Evolutionary conservation across 768 basidiomycete genomes (phyloP).

Genomic region (Austroboletus eburneus): DNA sequence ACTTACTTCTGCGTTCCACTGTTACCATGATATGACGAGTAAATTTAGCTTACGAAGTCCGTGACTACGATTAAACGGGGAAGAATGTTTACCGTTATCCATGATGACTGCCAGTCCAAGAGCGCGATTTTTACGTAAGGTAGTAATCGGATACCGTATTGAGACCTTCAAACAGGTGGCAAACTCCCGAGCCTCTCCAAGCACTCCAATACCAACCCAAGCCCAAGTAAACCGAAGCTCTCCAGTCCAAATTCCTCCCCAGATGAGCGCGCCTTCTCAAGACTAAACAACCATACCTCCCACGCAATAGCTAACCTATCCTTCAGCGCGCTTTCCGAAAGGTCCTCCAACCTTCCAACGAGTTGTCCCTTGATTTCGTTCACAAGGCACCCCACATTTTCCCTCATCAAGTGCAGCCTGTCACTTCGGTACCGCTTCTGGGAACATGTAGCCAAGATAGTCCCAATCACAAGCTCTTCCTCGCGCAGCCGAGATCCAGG

Average conservation of each 20-base stretch:
- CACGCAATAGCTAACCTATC: constrained; percentile 51
- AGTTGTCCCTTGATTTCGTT: constrained; percentile 42
- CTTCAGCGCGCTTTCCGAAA: constrained; percentile 28
- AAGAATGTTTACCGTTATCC: constrained; percentile 15
- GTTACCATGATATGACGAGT: too few relatives aligned
- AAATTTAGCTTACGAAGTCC: constrained; percentile 3
- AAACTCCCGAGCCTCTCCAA: constrained; percentile 41
- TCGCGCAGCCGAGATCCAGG: constrained; percentile 57
- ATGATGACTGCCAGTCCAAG: constrained; percentile 9
- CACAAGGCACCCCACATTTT: constrained; percentile 51
- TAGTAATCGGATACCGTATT: too few relatives aligned
- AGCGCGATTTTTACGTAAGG: too few relatives aligned
- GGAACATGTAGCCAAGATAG: constrained; percentile 66
- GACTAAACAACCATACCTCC: constrained; percentile 60
- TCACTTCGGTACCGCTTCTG: constrained; percentile 58
- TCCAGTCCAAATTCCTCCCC: constrained; percentile 43
- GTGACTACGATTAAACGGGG: background rate
- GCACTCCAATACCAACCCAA: constrained; percentile 56
- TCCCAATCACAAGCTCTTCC: constrained; percentile 71
- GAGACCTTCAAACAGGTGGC: constrained; percentile 17
- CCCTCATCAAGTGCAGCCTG: constrained; percentile 58
- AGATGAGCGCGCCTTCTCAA: constrained; percentile 31
- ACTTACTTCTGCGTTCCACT: constrained; percentile 17
- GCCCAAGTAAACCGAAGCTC: constrained; percentile 66
- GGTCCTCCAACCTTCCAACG: constrained; percentile 26